These are phyloP conservation scores for Epichloe sylvatica DNA, from an alignment of 2,329 filamentous ascomycete genomes.

Conservation along the genomic window DNA sequence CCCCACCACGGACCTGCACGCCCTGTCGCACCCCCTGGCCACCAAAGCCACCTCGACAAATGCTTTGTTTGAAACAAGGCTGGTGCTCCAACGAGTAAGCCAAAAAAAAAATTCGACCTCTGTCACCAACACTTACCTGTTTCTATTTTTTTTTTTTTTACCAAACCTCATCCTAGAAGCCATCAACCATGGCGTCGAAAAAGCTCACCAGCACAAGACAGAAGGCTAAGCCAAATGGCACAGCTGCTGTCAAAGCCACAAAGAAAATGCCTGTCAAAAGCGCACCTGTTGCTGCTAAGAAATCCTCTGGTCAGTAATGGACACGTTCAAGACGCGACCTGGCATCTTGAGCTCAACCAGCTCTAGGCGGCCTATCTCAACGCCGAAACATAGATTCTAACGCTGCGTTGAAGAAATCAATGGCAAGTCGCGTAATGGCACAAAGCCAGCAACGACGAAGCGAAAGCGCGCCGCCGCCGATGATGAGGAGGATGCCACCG, in stretches of 20 bases:
- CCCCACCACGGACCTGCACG: too few relatives aligned
- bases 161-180: not conserved
- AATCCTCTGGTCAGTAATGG: slow-evolving; percentile 5
- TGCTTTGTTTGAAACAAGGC: too few relatives aligned
- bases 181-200: slow-evolving; percentile 5
- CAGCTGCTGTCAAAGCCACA: not conserved
- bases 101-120: too few relatives aligned
- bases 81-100: not conserved
- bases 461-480: slow-evolving; percentile 6
- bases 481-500: slow-evolving; percentile 1
- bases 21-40: too few relatives aligned
- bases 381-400: not conserved
- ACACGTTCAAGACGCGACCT: not conserved
- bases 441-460: slow-evolving; percentile 2
- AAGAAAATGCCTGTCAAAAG: slow-evolving; percentile 3
- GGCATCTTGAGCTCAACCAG: not conserved
- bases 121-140: not conserved
- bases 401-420: not conserved
- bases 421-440: not conserved
- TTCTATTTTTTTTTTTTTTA: not conserved
- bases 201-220: slow-evolving; percentile 1
- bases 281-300: not conserved
- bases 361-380: not conserved
- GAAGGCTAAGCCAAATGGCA: not conserved
- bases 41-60: too few relatives aligned